Evolutionary conservation across 345 rosid genomes (phyloP), one percentile per base, ranked within the genome.

Genomic region (Iberis pinnata): DNA sequence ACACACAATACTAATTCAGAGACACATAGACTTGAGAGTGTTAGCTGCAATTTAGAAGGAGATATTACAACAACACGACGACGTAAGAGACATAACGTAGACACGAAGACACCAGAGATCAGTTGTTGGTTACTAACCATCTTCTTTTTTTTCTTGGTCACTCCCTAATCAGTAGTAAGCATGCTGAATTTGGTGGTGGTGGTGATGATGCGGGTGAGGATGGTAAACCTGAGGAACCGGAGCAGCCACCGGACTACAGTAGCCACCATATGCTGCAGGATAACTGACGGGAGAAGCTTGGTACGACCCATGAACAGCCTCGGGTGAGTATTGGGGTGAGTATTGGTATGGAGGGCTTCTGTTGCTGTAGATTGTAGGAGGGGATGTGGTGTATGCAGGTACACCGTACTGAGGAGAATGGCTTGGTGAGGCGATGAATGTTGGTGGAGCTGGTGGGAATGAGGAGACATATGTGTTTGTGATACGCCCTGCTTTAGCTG

Each of bases 401-500:
- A 86, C 64, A 12, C 83, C 76, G 76, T 88, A 85, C 26, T 81
- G 95, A n/a, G 82, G 95, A 2, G 82, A 47, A 41, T 87, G 98
- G 8, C 92, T 79, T 6, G 90, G 95, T 31, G 98, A 92, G 71
- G 88, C 81, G 45, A 85, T 79, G 68, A 75, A 85, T 0, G 25
- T 22, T 2, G 25, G 25, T 22, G 25, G 25, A 22, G 25, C 25
- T 22, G 25, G 25, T 22, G 90, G 90, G 35, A 88, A 88, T 53
- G 98, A 92, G 24, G 98, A 92, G 24, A 92, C 97, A 17, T 92
- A 88, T 35, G 98, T 97, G 50, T 85, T 88, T 18, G 79, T 79
- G 72, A 76, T 64, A 60, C 98, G 97, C 7, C 98, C 98, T 12
- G 98, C 98, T 67, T 92, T 88, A 22, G 97, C 98, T 5, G 98